A percentile compares a stretch with the other conserved stretches of the same genome.
phyloP scores from a whole-genome alignment of 2,329 filamentous ascomycete genomes.

The Pyrenophora graminea region DNA sequence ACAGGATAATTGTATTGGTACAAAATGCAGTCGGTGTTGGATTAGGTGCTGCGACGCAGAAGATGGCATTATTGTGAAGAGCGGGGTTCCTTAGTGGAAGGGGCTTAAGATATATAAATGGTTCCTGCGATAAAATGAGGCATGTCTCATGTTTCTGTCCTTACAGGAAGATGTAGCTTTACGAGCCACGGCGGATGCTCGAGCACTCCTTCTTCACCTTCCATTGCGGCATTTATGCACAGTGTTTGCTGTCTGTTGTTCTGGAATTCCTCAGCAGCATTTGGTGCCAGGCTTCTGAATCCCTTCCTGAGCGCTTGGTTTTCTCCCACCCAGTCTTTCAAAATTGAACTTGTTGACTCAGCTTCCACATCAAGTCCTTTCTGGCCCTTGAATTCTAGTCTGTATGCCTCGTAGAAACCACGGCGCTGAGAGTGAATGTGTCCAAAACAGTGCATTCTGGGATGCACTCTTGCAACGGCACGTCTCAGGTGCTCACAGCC shows the following conservation, averaged over 20 bases:
- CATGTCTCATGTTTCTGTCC: too few species aligned
- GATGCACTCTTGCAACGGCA: conserved; percentile 53
- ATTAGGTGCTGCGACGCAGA: too few species aligned
- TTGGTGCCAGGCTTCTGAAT: conserved; percentile 31
- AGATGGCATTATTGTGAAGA: too few species aligned
- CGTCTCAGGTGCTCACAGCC: conserved; percentile 60
- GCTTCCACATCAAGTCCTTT: conserved; percentile 1
- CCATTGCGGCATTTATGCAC: conserved; percentile 61
- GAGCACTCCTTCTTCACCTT: conserved; percentile 52
- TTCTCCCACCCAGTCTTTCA: conserved; percentile 28
- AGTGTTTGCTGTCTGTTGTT: conserved; percentile 56
- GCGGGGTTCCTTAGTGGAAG: too few species aligned
- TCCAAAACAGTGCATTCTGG: conserved; percentile 62
- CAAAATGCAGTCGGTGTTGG: too few species aligned
- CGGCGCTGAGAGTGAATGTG: conserved; percentile 57
- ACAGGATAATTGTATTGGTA: too few species aligned
- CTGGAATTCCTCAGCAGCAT: conserved; percentile 27
- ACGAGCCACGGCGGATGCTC: conserved; percentile 59
- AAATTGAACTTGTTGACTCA: conserved; percentile 16
- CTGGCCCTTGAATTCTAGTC: conserved; percentile 32
- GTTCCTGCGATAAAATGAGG: too few species aligned
- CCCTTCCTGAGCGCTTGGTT: conserved; percentile 29
- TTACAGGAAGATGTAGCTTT: too few species aligned
- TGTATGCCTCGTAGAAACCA: conserved; percentile 44
- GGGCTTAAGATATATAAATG: too few species aligned